phyloP scores from a whole-genome alignment of 495 filamentous ascomycete genomes.

The Penicillium pancosmium region DNA sequence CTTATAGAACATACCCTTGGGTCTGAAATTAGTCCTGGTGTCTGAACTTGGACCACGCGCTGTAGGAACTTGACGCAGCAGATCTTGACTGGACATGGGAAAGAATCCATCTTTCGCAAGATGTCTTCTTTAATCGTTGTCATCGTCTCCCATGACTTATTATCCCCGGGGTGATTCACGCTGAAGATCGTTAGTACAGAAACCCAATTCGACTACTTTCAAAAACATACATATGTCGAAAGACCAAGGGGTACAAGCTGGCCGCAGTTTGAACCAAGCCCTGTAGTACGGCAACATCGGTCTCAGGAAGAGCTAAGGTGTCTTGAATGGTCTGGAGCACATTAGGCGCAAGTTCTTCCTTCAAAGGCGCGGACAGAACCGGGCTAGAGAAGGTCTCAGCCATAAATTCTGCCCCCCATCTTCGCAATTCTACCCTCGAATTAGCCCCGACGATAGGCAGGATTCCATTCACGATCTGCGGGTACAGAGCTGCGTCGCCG shows the following conservation, averaged over 20 bases:
- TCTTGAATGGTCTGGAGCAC: conserved; percentile 75
- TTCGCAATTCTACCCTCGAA: conserved; percentile 73
- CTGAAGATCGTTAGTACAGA: conserved; percentile 53
- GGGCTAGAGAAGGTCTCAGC: conserved; percentile 95
- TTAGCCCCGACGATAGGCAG: conserved; percentile 83
- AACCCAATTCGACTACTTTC: neutral
- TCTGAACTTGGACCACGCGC: conserved; percentile 89
- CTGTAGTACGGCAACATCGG: conserved; percentile 74
- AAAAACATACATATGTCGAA: conserved; percentile 87
- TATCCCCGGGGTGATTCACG: conserved; percentile 79
- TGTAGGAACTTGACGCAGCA: conserved; percentile 98
- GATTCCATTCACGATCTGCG: conserved; percentile 85
- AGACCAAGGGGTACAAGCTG: conserved; percentile 86
- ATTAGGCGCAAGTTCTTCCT: conserved; percentile 70
- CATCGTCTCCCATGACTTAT: conserved; percentile 84
- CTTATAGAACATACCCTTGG: conserved; percentile 68
- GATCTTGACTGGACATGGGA: conserved; percentile 73
- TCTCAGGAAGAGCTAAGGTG: conserved; percentile 70
- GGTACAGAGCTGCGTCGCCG: conserved; percentile 79
- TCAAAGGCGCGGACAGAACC: conserved; percentile 67
- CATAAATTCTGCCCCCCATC: conserved; percentile 97
- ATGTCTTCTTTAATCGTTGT: conserved; percentile 86
- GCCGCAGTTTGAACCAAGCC: conserved; percentile 81
- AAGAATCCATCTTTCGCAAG: conserved; percentile 83
- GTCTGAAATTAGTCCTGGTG: conserved; percentile 77